Evolutionary conservation across 805 yeast species (phyloP), one percentile per base, ranked within the genome.

Genomic region (Saccharomycopsis synnaedendra): DNA sequence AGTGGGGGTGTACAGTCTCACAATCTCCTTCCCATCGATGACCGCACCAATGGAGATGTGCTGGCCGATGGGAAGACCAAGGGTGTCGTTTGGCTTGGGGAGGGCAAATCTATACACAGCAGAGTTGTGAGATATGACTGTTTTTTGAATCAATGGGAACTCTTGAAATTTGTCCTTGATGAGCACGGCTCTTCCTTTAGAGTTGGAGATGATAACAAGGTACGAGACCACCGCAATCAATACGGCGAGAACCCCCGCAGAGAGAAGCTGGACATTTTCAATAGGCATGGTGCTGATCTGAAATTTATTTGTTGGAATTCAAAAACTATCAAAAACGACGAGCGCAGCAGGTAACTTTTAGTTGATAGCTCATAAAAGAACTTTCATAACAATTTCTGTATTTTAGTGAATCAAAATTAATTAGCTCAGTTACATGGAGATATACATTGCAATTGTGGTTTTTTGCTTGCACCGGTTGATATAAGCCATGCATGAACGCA

Each of bases 11-110:
- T 90, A 89, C 4, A 94, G 84, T 66, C 96, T 77, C 45, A 83
- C 77, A 45, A 86, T 71, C 58, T 83, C 89, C 66, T 85, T 85
- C 47, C 82, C 96, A 56, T 78, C 75, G 58, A 88, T 81, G 40
- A 64, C 69, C 19, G 94, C 90, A 27, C 77, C 76, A 57, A 89
- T 78, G 41, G 87, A 76, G 60, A 90, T 82, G 63, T 90, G 97
- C 68, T 90, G 97, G 46, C 97, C 97, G 59, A 86, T 82, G 48
- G 96, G 96, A 55, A 90, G 73, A 6, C 96, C 96, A 53, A 90
- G 74, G 42, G 78, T 70, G 61, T 85, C 88, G 45, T 76, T 72
- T 36, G 80, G 72, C 54, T 75, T 72, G 46, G 96, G 96, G 56
- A 90, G 74, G 8, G 82, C 85, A 60, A 90, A 87, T 60, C 89